These are phyloP conservation scores for Nemania sp. DNA, from an alignment of 2,329 filamentous ascomycete genomes.

Conservation along the genomic window DNA sequence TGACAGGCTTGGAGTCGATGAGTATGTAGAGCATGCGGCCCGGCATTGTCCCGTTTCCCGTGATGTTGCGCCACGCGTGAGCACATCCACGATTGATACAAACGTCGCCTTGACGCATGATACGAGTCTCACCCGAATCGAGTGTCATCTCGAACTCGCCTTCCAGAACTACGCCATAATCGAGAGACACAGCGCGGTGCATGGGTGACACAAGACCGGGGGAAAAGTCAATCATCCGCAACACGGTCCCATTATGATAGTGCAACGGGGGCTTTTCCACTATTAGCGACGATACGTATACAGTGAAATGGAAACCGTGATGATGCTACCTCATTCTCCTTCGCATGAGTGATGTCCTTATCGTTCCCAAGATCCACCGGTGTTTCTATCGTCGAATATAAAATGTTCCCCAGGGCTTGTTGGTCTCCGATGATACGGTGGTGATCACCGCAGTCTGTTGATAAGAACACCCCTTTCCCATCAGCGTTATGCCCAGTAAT, in stretches of 20 bases:
- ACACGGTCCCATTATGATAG: constrained; percentile 28
- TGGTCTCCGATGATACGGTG: constrained; percentile 41
- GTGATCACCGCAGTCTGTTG: constrained; percentile 47
- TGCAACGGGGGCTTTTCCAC: background rate
- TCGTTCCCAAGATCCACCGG: constrained; percentile 46
- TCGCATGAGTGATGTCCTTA: constrained; percentile 39
- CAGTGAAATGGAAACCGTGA: too few relatives aligned
- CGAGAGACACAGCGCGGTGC: constrained; percentile 35
- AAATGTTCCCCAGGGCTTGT: constrained; percentile 46
- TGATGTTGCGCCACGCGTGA: constrained; percentile 38
- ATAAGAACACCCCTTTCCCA: constrained; percentile 47
- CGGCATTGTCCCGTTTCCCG: constrained; percentile 32
- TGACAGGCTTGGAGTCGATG: constrained; percentile 20
- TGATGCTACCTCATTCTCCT: constrained; percentile 36
- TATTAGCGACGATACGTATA: too few relatives aligned
- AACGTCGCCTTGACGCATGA: constrained; percentile 40
- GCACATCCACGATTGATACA: constrained; percentile 28
- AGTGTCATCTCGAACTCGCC: constrained; percentile 37
- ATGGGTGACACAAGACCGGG: constrained; percentile 32
- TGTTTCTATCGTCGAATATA: constrained; percentile 46
- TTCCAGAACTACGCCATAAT: constrained; percentile 42
- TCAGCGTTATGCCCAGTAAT: constrained; percentile 40
- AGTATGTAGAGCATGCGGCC: constrained; percentile 36
- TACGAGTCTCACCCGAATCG: constrained; percentile 41
- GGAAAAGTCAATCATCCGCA: constrained; percentile 42